Base-by-base conservation (phyloP, 2,329 filamentous ascomycete genomes). In the Boeremia lycopersici region DNA sequence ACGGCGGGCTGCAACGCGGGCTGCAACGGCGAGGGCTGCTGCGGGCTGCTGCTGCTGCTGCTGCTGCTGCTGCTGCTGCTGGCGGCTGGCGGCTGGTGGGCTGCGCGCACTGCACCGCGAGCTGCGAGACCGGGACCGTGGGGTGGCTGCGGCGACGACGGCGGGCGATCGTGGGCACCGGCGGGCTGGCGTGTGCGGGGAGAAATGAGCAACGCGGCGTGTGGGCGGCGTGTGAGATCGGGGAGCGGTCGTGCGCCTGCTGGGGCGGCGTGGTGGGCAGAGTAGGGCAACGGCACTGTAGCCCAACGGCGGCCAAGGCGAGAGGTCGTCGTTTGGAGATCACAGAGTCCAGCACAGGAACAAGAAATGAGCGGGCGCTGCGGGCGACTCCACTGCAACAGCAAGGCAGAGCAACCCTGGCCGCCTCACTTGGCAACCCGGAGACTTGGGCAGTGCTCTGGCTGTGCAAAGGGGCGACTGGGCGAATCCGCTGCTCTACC, bases 161-260 rank as follows among this genome's bases (percentile, higher is more conserved):
- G 47, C 43, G 53, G 53, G 48, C 53, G 48, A 56, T 51, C 53
- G 45, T 40, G 45, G 55, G 57, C 46, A 59, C 57, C 60, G 56
- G 60, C 49, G 40, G 61, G 49, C 35, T 60, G 61, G 61, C 59
- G 56, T 62, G 57, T 62, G 57, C 56, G 59, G 59, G 59, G 59
- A 61, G 56, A 61, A 57, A 61, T 60, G 62, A 61, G 45, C 47
- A 51, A 56, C 34, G 17, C 29, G 33, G 15, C 19, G 19, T 23
- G 33, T 15, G 33, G 53, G 17, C 29, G 33, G 15, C 19, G 19
- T 23, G 33, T 15, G 33, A 55, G 57, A n/a, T 48, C 35, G 30
- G 40, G 23, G 26, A 40, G 33, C 47, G 42, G 42, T 51, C 53
- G 53, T 56, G 53, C 53, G 53, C 43, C 54, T 59, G 44, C 29